These are phyloP conservation scores for Fusarium verticillioides DNA, from an alignment of 2,329 filamentous ascomycete genomes.

Conservation along the genomic window DNA sequence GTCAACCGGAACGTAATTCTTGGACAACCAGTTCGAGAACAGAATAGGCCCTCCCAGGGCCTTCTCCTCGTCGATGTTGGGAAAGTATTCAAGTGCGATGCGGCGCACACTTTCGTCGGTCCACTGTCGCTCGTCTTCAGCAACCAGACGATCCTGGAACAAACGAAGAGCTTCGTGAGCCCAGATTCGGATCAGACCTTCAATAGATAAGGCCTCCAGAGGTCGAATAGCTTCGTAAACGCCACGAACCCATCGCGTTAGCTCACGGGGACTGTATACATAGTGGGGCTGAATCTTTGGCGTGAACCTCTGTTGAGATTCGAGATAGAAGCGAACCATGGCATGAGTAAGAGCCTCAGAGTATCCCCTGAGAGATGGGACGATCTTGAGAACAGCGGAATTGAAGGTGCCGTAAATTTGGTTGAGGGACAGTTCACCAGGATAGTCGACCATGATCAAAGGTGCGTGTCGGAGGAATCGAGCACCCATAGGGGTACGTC, in stretches of 20 bases:
- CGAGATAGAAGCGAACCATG: constrained; percentile 96
- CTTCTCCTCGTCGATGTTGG: constrained; percentile 90
- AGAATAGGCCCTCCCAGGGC: constrained; percentile 93
- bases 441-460: constrained; percentile 99
- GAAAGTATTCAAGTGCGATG: constrained; percentile 92
- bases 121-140: constrained; percentile 94
- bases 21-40: constrained; percentile 99
- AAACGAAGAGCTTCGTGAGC: constrained; percentile 95
- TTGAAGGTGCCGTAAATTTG: constrained; percentile 99
- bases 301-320: constrained; percentile 94
- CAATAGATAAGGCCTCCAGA: constrained; percentile 85
- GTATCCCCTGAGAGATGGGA: constrained; percentile 94
- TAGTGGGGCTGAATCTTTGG: constrained; percentile 98
- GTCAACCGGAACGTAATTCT: constrained; percentile 97
- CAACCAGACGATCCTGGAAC: constrained; percentile 97
- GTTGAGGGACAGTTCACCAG: constrained; percentile 90
- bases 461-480: constrained; percentile 96
- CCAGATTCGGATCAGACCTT: constrained; percentile 96
- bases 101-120: constrained; percentile 88
- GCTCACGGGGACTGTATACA: constrained; percentile 97
- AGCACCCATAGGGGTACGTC: constrained; percentile 91
- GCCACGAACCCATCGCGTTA: constrained; percentile 97
- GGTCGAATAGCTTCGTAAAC: constrained; percentile 97
- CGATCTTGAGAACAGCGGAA: constrained; percentile 93
- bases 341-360: constrained; percentile 93